Base-by-base conservation (phyloP, 2,329 filamentous ascomycete genomes). In the Stagonosporopsis chrysanthemi region DNA sequence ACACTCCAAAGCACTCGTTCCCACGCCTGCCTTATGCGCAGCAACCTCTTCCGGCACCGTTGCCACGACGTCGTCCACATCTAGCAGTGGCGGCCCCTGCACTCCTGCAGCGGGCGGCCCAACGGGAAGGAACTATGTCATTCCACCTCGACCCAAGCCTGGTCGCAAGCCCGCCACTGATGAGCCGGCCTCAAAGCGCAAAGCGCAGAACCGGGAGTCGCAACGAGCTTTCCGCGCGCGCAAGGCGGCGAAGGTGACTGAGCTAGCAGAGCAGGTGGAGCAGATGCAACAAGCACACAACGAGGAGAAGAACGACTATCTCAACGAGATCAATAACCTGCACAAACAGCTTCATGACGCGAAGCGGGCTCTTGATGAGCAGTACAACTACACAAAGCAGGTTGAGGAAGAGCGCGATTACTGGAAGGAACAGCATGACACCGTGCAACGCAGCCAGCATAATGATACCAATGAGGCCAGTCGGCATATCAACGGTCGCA, bases 91-190 rank as follows among this genome's bases (percentile, higher is more conserved):
- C 40, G 59, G 64, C 58, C 65, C 71, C 67, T 73, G 70, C 55
- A 68, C 67, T 22, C 47, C 63, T 59, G 72, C 69, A 64, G 55
- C 55, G 55, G 69, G 68, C 44, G 79, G 73, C 52, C 80, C 79
- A 33, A 75, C 77, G 56, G 76, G 73, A 61, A 66, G 60, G 23
- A 69, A 46, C 40, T 73, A 78, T 64, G 66, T 64, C 3, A 69
- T 82, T 22, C 79, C 77, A 31, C 70, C 79, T 6, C 75, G 80
- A 23, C 80, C 80, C 7, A 80, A 79, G 82, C 94, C 95, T 22
- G 94, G 94, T 45, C 88, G 94, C 67, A 98, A 98, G 82, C 93
- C 94, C 3, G 91, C 92, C 43, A 96, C 91, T 33, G 93, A 97
- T 73, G 96, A 93, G 49, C 92, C 93, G 14, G 90, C 91, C 1